These are phyloP conservation scores for Solanum chiquidenum DNA, from an alignment of 257 asterid species.

Conservation along the genomic window DNA sequence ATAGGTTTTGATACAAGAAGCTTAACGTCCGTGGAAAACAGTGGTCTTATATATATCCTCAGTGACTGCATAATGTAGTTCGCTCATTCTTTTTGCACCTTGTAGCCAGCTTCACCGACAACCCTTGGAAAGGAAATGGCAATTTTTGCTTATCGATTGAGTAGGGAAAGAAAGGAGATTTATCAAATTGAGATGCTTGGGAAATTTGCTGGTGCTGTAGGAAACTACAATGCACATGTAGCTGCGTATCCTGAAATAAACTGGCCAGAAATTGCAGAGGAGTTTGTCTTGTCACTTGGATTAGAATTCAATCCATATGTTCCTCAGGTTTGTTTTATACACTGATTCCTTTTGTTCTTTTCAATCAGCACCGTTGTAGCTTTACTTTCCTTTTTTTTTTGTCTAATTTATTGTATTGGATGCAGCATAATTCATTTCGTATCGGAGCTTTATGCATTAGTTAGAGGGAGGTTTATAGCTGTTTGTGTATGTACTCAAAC, in stretches of 20 bases:
- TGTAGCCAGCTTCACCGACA: conserved; percentile 50
- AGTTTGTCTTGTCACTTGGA: conserved; percentile 35
- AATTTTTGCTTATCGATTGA: conserved; percentile 31
- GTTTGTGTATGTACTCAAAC: not conserved
- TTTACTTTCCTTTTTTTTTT: not conserved
- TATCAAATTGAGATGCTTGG: conserved; percentile 28
- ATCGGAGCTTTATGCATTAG: not conserved
- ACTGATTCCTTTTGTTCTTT: not conserved
- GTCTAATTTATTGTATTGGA: not conserved
- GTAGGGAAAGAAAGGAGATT: conserved; percentile 16
- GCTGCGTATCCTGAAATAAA: conserved; percentile 36
- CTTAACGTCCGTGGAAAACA: not conserved
- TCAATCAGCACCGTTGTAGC: not conserved
- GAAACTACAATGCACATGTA: conserved; percentile 45
- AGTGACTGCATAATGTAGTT: not conserved
- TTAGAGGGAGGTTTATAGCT: not conserved
- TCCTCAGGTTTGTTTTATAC: conserved; percentile 25
- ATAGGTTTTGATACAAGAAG: not conserved
- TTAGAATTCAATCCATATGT: conserved; percentile 40
- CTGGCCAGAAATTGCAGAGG: conserved; percentile 36
- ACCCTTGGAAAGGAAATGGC: conserved; percentile 54
- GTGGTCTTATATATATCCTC: not conserved
- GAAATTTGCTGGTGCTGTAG: conserved; percentile 51
- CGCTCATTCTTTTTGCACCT: not conserved
- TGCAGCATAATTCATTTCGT: not conserved